These are phyloP conservation scores for Picea glauca DNA, from an alignment of 75 land plant genomes.

Conservation along the genomic window DNA sequence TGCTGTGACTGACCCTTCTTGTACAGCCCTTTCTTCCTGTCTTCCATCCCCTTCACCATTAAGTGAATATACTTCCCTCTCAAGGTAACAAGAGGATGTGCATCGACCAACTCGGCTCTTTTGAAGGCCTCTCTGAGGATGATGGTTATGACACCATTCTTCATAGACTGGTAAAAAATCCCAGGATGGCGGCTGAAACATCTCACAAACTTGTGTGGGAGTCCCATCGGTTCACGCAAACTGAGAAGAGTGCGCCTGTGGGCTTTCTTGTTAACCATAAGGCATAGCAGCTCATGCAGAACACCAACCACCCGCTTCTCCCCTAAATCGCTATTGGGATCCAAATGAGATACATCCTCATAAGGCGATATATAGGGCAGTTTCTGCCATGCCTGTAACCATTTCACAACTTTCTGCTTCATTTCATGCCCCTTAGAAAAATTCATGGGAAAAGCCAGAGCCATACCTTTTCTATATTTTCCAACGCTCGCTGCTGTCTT, in stretches of 20 bases:
- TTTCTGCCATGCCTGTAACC: constrained; percentile 68
- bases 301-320: constrained; percentile 62
- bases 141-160: constrained; percentile 40
- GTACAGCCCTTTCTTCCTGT: constrained; percentile 13
- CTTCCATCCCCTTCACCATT: constrained; percentile 27
- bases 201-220: constrained; percentile 42
- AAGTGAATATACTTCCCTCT: constrained; percentile 47
- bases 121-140: constrained; percentile 66
- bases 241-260: constrained; percentile 41
- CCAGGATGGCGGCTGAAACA: constrained; percentile 55
- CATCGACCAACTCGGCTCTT: constrained; percentile 41
- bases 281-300: constrained; percentile 62
- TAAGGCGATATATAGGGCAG: constrained; percentile 79
- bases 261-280: constrained; percentile 53
- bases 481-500: constrained; percentile 22
- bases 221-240: constrained; percentile 43
- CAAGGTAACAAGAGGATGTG: constrained; percentile 47
- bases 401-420: constrained; percentile 48
- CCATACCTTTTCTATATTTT: constrained; percentile 30
- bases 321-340: constrained; percentile 26
- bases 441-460: constrained; percentile 34
- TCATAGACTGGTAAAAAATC: constrained; percentile 68
- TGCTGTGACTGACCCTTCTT: neutral
- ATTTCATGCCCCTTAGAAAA: constrained; percentile 41
- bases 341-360: constrained; percentile 31